Evolutionary conservation across 768 basidiomycete species (phyloP), one percentile per base, ranked within the genome.

Genomic region (Mycena vitilis): DNA sequence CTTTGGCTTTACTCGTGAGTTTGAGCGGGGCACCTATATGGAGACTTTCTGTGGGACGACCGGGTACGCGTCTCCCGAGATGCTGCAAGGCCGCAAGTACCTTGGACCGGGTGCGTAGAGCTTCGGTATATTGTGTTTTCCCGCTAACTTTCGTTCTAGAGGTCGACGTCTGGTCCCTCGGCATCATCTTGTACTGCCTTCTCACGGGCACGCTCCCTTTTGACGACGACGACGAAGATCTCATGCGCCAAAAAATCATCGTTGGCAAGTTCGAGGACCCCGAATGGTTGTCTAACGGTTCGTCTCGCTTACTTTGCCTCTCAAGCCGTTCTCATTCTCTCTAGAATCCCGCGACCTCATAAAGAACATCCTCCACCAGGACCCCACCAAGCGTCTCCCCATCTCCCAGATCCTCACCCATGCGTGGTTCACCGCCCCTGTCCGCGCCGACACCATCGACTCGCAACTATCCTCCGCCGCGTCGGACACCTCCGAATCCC

Each of bases 31-130:
- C 3, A 75, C 80, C 3, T 84, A 92, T 37, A 89, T 98, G 87
- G 96, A 98, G 76, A 98, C 96, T 0, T 97, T 93, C 75, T 98
- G 96, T 75, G 96, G 96, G 12, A 98, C 96, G 12, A 97, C 96
- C 2, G 95, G 94, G 16, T 93, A 98, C 78, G 96, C 96, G 6
- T 88, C 94, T 34, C 96, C 96, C 3, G 96, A 98, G 80, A 97
- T 98, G 90, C 79, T 98, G 23, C 85, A 91, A 71, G 92, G 92
- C 2, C 88, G 88, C 80, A 95, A 90, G 79, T 99, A 99, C 75
- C 87, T 92, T 54, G 98, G 98, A 4, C 93, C 92, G 76, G 95
- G 95, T 91, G 59, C 66, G 89, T 80, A 47, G n/a, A 48, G 12
- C 64, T 45, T 54, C 52, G 52, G 0, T 47, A 30, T n/a, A 38